Base-by-base conservation (phyloP, 2,329 filamentous ascomycete species). In the Onygenales sp. region DNA sequence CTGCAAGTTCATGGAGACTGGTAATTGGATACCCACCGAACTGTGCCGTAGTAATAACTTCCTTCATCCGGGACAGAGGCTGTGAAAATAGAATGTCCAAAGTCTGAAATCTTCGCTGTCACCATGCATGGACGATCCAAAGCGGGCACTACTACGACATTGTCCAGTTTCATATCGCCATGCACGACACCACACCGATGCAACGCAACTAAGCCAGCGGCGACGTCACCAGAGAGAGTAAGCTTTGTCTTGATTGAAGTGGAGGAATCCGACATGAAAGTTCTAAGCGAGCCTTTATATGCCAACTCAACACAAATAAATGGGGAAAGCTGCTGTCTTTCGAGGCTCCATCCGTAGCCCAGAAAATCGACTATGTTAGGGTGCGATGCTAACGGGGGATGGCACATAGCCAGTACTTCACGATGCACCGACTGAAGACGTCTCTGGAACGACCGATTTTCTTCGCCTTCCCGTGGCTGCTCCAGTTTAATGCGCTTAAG, bases 131-230 rank as follows among this genome's bases (percentile, higher is more conserved):
- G 49, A 11, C 57, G 52, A 48, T 59, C 46, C 37, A 55, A 43
- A 7, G 49, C 14, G 51, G 34, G 31, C 62, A 65, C 2, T n/a
- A 66, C 53, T 42, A 66, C 56, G 11, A 64, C 55, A 36, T 66
- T 66, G 49, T 65, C 63, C 21, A 59, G 54, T 52, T 66, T 66
- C 36, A 66, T 53, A 46, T 66, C 63, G 3, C 63, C 63, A 54
- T 66, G 63, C 2, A 64, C 56, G 40, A 66, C 64, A 32, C 61
- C 62, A 51, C 62, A 65, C 21, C 58, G 57, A 54, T 66, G 63
- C 3, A 66, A 55, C 10, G 57, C 57, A 45, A 64, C 57, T 5
- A 66, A 44, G 4, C 63, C 63, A 11, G 58, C 51, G 13, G 59
- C 62, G 40, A 66, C 56, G 45, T 65, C 63, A 7, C 64, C 52